phyloP scores from a whole-genome alignment of 441 rosid genomes.

The Biscutella laevigata region DNA sequence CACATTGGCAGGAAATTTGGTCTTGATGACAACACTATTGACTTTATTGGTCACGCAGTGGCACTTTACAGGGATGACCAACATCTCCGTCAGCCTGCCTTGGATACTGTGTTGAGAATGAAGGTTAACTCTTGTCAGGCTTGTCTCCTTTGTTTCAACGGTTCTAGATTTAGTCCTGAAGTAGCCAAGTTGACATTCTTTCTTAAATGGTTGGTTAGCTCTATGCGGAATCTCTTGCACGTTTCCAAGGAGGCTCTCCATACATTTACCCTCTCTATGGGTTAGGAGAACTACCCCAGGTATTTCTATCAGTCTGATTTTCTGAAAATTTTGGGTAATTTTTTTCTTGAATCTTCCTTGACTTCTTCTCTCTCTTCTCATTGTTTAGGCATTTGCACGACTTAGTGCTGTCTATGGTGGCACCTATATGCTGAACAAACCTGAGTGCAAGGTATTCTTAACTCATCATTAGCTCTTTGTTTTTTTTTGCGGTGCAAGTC shows the following conservation, averaged over 20 bases:
- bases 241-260: slow-evolving; percentile 69
- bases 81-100: slow-evolving; percentile 52
- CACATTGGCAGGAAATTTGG: slow-evolving; percentile 45
- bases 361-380: slow-evolving; percentile 4
- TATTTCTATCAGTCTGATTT: slow-evolving; percentile 19
- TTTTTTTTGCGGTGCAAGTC: not conserved
- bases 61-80: slow-evolving; percentile 51
- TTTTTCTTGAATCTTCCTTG: not conserved
- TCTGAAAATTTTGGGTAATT: not conserved
- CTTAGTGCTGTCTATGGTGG: slow-evolving; percentile 79
- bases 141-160: slow-evolving; percentile 2
- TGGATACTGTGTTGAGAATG: slow-evolving; percentile 54
- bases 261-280: slow-evolving; percentile 71
- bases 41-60: slow-evolving; percentile 70
- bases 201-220: slow-evolving; percentile 35
- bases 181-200: slow-evolving; percentile 16
- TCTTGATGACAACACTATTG: slow-evolving; percentile 66
- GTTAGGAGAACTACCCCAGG: slow-evolving; percentile 74
- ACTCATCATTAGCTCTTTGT: not conserved
- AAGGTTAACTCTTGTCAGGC: slow-evolving; percentile 33
- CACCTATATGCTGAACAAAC: slow-evolving; percentile 70
- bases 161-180: not conserved
- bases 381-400: slow-evolving; percentile 59
- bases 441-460: slow-evolving; percentile 53
- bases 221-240: slow-evolving; percentile 68